phyloP scores from a whole-genome alignment of 2,329 filamentous ascomycete genomes.

The Alternaria sp. region DNA sequence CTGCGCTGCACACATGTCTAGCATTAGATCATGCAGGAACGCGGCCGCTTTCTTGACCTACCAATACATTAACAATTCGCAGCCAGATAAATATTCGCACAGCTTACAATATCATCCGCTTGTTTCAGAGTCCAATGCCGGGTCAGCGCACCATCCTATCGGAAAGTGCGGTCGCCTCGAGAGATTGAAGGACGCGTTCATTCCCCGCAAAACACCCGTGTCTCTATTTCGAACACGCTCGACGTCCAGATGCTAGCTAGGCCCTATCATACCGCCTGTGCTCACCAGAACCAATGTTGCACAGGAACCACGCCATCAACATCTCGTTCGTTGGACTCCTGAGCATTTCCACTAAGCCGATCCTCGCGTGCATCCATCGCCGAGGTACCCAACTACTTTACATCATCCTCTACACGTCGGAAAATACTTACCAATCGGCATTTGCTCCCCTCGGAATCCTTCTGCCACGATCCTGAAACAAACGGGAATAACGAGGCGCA shows the following conservation, averaged over 20 bases:
- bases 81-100: background rate
- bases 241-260: background rate
- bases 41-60: constrained; percentile 15
- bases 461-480: constrained; percentile 24
- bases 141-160: background rate
- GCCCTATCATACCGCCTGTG: background rate
- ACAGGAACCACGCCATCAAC: background rate
- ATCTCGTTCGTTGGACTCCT: background rate
- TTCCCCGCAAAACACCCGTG: constrained; percentile 10
- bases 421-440: constrained; percentile 1
- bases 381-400: background rate
- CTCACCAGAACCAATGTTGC: background rate
- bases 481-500: constrained; percentile 24
- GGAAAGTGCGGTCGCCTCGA: constrained; percentile 7
- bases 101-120: background rate
- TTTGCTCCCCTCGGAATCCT: background rate
- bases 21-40: constrained; percentile 27
- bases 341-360: background rate
- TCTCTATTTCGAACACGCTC: background rate
- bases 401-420: background rate
- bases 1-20: background rate
- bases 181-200: constrained; percentile 18
- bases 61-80: background rate
- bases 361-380: background rate
- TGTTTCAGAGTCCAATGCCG: constrained; percentile 3